A percentile compares a stretch with the other conserved stretches of the same genome.
Conservation (phyloP, 495 filamentous ascomycete species). For the Annulohypoxylon maeteangense region DNA sequence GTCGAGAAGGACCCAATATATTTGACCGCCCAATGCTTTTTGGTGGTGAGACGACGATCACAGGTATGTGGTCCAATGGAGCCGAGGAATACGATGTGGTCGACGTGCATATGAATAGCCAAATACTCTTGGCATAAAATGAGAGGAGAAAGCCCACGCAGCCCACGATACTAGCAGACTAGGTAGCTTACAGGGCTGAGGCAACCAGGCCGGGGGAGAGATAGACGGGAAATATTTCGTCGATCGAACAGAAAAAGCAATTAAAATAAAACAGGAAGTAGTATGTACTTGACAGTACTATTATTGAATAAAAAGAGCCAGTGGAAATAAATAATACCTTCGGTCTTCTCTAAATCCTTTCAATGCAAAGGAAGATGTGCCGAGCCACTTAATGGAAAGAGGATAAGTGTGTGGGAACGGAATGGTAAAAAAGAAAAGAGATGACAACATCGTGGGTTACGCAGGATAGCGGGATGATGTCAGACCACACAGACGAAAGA, state of each 20-base stretch:
- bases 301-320: background rate
- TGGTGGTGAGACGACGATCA: slow-evolving; percentile 39
- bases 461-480: slow-evolving; percentile 45
- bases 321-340: background rate
- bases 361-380: background rate
- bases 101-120: slow-evolving; percentile 17
- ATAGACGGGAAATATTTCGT: slow-evolving; percentile 12
- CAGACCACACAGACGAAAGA: slow-evolving; percentile 33
- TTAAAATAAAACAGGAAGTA: background rate
- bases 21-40: slow-evolving; percentile 37
- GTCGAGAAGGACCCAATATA: slow-evolving; percentile 36
- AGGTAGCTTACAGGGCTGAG: slow-evolving; percentile 15
- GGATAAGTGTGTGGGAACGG: background rate
- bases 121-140: slow-evolving; percentile 10
- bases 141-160: slow-evolving; percentile 7
- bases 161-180: no score
- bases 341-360: background rate
- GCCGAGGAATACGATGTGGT: slow-evolving; percentile 38
- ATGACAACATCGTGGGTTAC: slow-evolving; percentile 44
- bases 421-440: slow-evolving; percentile 20
- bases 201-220: slow-evolving; percentile 3
- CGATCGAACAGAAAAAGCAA: background rate
- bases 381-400: slow-evolving; percentile 1
- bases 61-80: slow-evolving; percentile 25
- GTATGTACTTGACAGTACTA: background rate